Conservation (phyloP, 108 stramenopile genomes). For the Stephanodiscus minutulus region DNA sequence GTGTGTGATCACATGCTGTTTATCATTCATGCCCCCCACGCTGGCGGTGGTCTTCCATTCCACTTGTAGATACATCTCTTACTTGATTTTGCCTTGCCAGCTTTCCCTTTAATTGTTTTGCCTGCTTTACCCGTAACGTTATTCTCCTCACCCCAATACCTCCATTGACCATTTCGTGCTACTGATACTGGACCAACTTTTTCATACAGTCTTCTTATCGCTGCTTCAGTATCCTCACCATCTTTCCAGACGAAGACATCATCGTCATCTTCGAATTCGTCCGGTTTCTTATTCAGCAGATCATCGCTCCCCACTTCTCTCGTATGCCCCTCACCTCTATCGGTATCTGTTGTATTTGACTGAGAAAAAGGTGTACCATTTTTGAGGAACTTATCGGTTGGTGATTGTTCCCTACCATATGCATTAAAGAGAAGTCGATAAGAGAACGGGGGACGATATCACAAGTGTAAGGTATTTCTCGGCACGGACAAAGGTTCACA, state of each 20-base stretch:
- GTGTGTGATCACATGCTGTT: not conserved
- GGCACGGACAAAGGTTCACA: no score
- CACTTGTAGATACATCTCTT: not conserved
- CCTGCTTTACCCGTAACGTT: not conserved
- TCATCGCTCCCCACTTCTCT: not conserved
- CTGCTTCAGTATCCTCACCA: not conserved
- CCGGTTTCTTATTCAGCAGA: not conserved
- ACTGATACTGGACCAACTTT: not conserved
- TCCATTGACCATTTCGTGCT: not conserved
- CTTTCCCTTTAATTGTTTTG: not conserved
- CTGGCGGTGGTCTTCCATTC: not conserved
- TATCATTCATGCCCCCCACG: not conserved
- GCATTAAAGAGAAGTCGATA: no score
- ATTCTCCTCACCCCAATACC: conserved; percentile 7
- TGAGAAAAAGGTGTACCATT: not conserved
- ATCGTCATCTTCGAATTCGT: conserved; percentile 1
- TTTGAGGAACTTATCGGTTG: no score
- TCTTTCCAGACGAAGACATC: conserved; percentile 11
- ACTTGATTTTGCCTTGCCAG: not conserved
- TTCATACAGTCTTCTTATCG: not conserved
- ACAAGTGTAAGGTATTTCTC: no score
- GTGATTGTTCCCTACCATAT: no score
- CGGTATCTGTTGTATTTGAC: not conserved
- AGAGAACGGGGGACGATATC: no score
- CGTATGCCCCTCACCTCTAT: not conserved